Percentiles rank a stretch among this genome's conserved stretches.
These are phyloP conservation scores for Phyllosticta ampelicida DNA, from an alignment of 2,329 filamentous ascomycete species.

Conservation along the genomic window DNA sequence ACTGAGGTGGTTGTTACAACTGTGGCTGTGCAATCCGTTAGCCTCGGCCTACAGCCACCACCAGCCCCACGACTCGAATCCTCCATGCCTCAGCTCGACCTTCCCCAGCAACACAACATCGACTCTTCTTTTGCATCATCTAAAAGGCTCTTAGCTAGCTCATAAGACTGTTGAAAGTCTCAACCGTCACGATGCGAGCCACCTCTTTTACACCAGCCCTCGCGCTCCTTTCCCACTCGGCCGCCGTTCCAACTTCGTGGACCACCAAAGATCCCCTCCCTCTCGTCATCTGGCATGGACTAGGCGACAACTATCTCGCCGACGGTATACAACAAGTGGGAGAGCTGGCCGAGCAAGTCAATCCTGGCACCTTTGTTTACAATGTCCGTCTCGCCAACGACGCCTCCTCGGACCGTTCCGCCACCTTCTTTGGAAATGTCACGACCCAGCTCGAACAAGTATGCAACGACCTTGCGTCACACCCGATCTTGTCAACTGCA, in stretches of 20 bases:
- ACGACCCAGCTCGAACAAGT: slow-evolving; percentile 66
- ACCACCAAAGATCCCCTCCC: slow-evolving; percentile 46
- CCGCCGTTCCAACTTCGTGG: slow-evolving; percentile 14
- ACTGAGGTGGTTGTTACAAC: not conserved
- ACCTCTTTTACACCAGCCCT: slow-evolving; percentile 3
- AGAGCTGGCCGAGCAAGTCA: slow-evolving; percentile 56
- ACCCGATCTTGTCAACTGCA: slow-evolving; percentile 71
- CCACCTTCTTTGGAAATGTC: slow-evolving; percentile 86
- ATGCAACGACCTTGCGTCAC: slow-evolving; percentile 62
- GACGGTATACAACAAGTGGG: slow-evolving; percentile 65
- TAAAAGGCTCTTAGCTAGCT: not conserved
- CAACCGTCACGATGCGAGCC: not conserved
- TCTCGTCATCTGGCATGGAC: slow-evolving; percentile 87
- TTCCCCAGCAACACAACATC: not conserved
- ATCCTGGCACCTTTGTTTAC: slow-evolving; percentile 80
- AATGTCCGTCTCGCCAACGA: slow-evolving; percentile 61
- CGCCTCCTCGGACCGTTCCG: slow-evolving; percentile 59
- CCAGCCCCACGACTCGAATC: not conserved
- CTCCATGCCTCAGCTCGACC: not conserved
- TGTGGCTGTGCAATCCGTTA: not conserved
- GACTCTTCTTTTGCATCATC: not conserved
- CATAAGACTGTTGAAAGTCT: not conserved
- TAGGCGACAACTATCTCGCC: slow-evolving; percentile 64
- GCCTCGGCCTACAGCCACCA: not conserved
- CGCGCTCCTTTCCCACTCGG: slow-evolving; percentile 10